A percentile compares a stretch with the other conserved stretches of the same genome.
phyloP scores from a whole-genome alignment of 805 yeast species.

The Schwanniomyces sp. region DNA sequence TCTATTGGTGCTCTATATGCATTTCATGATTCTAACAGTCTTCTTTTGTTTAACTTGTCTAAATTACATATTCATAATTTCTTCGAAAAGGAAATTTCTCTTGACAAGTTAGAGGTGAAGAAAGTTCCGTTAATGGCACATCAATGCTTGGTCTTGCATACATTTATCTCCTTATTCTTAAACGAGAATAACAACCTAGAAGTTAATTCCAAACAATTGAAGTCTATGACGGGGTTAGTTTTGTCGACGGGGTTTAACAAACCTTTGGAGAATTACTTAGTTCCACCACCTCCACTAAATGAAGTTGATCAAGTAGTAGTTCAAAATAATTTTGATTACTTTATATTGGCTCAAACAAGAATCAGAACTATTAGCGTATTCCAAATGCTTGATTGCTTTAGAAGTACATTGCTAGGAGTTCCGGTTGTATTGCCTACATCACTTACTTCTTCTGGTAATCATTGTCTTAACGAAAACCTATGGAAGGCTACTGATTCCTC shows the following conservation, averaged over 20 bases:
- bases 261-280: constrained; percentile 46
- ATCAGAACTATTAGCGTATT: constrained; percentile 54
- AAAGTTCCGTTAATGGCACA: constrained; percentile 58
- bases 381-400: constrained; percentile 49
- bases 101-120: constrained; percentile 47
- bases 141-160: constrained; percentile 56
- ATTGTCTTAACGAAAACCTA: constrained; percentile 57
- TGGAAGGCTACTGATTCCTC: constrained; percentile 53
- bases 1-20: constrained; percentile 88
- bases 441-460: constrained; percentile 63
- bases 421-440: constrained; percentile 36
- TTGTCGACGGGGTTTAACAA: constrained; percentile 52
- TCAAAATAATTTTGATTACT: constrained; percentile 49
- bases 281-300: constrained; percentile 31
- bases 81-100: constrained; percentile 53
- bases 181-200: constrained; percentile 53
- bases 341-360: constrained; percentile 54
- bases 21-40: constrained; percentile 75
- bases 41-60: constrained; percentile 65
- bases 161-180: constrained; percentile 56
- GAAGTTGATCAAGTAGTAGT: constrained; percentile 23
- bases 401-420: constrained; percentile 45
- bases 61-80: constrained; percentile 65
- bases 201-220: constrained; percentile 51
- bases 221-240: constrained; percentile 54